These are phyloP conservation scores for Yarrowia divulgata DNA, from an alignment of 805 yeast species.

Conservation along the genomic window DNA sequence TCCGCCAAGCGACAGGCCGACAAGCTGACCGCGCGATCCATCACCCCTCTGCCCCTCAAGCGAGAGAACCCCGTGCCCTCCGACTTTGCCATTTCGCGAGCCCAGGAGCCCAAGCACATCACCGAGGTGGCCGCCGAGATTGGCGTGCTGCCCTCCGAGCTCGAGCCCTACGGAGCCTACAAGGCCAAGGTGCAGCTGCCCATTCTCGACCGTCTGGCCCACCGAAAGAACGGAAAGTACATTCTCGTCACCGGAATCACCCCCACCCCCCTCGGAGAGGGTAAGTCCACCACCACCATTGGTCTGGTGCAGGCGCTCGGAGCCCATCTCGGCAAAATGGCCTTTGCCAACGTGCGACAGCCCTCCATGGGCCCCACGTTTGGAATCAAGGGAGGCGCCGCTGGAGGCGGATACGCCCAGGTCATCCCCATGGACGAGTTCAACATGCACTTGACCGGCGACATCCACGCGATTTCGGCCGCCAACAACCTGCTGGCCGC, in stretches of 20 bases:
- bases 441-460: constrained; percentile 97
- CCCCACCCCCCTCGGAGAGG: constrained; percentile 98
- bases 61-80: constrained; percentile 78
- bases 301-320: constrained; percentile 96
- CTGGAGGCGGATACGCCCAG: constrained; percentile 98
- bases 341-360: constrained; percentile 95
- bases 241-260: constrained; percentile 95
- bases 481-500: constrained; percentile 95
- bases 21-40: constrained; percentile 56
- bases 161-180: constrained; percentile 88
- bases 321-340: constrained; percentile 79
- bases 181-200: constrained; percentile 87
- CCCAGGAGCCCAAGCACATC: constrained; percentile 86
- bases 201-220: constrained; percentile 69
- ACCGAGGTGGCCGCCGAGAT: constrained; percentile 76
- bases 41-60: constrained; percentile 64
- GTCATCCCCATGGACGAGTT: constrained; percentile 99
- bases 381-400: constrained; percentile 99
- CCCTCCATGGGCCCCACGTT: constrained; percentile 99
- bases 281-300: constrained; percentile 94
- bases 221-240: constrained; percentile 78
- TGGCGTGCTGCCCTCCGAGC: constrained; percentile 78
- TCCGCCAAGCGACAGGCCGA: constrained; percentile 72
- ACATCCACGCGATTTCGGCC: constrained; percentile 93
- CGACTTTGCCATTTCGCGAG: constrained; percentile 88